Conservation (phyloP, 352 stramenopile genomes). For the Hyaloperonospora arabidopsidis region DNA sequence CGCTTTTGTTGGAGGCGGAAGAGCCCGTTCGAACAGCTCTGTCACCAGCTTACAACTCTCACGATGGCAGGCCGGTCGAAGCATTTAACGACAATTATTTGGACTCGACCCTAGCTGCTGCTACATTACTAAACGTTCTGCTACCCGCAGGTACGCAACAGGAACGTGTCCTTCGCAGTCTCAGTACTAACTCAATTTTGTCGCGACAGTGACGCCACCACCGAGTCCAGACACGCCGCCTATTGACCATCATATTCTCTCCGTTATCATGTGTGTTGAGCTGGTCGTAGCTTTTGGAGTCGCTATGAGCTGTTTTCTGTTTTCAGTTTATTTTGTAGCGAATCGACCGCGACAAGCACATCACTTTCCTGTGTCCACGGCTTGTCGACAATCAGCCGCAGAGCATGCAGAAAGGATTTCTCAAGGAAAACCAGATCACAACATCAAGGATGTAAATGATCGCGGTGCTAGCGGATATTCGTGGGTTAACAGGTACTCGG, state of each 20-base stretch:
- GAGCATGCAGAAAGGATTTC: conserved; percentile 15
- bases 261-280: conserved; percentile 82
- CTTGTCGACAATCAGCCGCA: conserved; percentile 17
- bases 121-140: conserved; percentile 64
- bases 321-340: conserved; percentile 84
- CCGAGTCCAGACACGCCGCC: conserved; percentile 69
- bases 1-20: conserved; percentile 2
- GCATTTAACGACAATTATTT: conserved; percentile 48
- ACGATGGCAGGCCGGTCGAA: conserved; percentile 24
- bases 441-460: conserved; percentile 20
- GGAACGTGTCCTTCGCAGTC: background rate
- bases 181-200: conserved; percentile 10
- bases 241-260: conserved; percentile 75
- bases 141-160: conserved; percentile 45
- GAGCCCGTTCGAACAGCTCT: conserved; percentile 15
- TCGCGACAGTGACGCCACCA: conserved; percentile 40
- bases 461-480: conserved; percentile 16
- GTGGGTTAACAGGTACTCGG: conserved; percentile 23
- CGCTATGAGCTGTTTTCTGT: conserved; percentile 72
- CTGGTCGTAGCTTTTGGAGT: conserved; percentile 77
- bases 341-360: conserved; percentile 57
- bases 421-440: conserved; percentile 16
- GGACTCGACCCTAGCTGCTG: conserved; percentile 51
- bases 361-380: conserved; percentile 15
- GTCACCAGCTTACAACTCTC: conserved; percentile 41